Base-by-base conservation (phyloP, 1,139 yeast species). In the Pichia sp. region DNA sequence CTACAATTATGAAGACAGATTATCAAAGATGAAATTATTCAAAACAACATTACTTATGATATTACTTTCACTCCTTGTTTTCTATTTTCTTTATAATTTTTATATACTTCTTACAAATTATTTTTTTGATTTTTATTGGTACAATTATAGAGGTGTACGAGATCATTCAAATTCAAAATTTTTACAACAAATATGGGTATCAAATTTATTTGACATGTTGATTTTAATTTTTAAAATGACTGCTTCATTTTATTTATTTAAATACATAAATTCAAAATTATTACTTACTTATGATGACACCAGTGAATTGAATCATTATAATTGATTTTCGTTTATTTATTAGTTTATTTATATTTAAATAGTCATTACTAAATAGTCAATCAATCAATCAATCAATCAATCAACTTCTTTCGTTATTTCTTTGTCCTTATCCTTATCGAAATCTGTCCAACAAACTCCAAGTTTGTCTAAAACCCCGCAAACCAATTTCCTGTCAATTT, bases 361-460 rank as follows among this genome's bases (percentile, higher is more conserved):
- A 16, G 16, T 16, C 16, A 16, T 16, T 16, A 16, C 16, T 16
- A 16, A 16, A 16, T 16, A 16, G 16, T 16, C 16, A 16, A 16
- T 16, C 16, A 16, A 16, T 16, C 16, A 16, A 16, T 16, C 16
- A 16, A 16, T 16, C 16, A 16, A 16, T 16, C 16, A 16, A 16
- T 16, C 16, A 16, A 16, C 16, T 16, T 16, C 16, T 16, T 16
- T 16, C 16, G 16, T 16, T 16, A 16, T 16, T 16, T 16, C 16
- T 16, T 16, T 16, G 16, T 16, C 16, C 16, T 16, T 16, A 16
- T 16, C 16, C 22, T 60, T 39, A 39, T 30, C 40, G 8, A 37
- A 29, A 22, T 46, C 53, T 4, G 61, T 57, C 50, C 56, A 58
- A 46, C 60, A 56, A 5, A 60, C 42, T 4, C 63, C 62, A 37